Base-by-base conservation (phyloP, 768 basidiomycete genomes). In the Lentinus brumalis region DNA sequence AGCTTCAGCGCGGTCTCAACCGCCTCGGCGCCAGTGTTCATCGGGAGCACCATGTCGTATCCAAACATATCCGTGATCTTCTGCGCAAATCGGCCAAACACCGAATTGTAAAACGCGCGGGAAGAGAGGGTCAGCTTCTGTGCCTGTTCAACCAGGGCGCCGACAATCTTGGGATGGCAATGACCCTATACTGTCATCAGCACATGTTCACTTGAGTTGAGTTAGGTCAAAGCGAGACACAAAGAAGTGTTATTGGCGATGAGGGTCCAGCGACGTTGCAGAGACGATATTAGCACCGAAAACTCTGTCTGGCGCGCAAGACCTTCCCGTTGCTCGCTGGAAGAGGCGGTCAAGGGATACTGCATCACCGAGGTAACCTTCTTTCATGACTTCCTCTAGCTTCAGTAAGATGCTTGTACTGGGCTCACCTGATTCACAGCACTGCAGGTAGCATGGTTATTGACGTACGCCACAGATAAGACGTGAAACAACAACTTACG, bases 21-120 rank as follows among this genome's bases (percentile, higher is more conserved):
- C 8, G 97, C 97, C 71, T 99, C 97, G 0, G 95, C 95, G 49
- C 96, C 96, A 0, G 96, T 98, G 81, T 99, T 99, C 95, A 98
- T 97, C 26, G 96, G 96, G 9, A 98, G 80, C 2, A 97, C 94
- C 87, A 94, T 95, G 63, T 96, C 96, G 74, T 91, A 98, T 12
- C 88, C 89, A 70, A 96, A 94, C 76, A 91, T 84, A 60, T 85
- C 77, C 1, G 90, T 93, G 60, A 98, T 80, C 73, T 86, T 83
- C 77, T 91, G 82, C 1, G 95, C 94, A 73, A 95, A 99, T n/a
- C 79, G 81, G 0, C 94, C 95, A 66, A 99, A 92, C 64, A 89
- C 82, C 50, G 88, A 88, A 69, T 96, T 97, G 80, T 98, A 94
- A 80, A 99, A 98, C 0, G 97, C 97, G 61, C 97, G 84, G 46